A percentile compares a stretch with the other conserved stretches of the same genome.
Conservation (phyloP, 768 basidiomycete species). For the Kwoniella bestiolae region DNA sequence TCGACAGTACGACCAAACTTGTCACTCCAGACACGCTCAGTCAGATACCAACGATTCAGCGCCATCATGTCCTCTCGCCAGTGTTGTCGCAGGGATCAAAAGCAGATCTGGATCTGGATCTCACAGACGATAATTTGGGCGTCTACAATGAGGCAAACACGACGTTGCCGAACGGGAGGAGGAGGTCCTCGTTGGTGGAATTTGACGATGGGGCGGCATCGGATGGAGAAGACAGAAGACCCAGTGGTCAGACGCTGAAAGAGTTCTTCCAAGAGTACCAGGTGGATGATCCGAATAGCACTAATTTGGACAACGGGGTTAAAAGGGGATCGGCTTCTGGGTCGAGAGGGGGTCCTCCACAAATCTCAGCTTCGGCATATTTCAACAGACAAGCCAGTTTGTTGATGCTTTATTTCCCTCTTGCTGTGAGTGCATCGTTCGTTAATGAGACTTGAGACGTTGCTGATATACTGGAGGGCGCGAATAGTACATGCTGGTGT, state of each 20-base stretch:
- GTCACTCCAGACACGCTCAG: neutral
- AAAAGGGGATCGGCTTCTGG: constrained; percentile 13
- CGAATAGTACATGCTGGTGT: constrained; percentile 50
- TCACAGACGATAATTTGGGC: neutral
- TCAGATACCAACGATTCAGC: constrained; percentile 14
- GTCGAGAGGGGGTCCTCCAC: constrained; percentile 14
- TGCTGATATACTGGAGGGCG: neutral
- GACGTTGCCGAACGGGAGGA: neutral
- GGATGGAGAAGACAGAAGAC: constrained; percentile 9
- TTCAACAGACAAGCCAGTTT: constrained; percentile 56
- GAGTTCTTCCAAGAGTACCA: constrained; percentile 53
- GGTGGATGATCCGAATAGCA: constrained; percentile 16
- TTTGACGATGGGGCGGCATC: neutral
- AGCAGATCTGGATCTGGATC: neutral
- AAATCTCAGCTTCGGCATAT: constrained; percentile 52
- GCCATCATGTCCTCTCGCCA: constrained; percentile 18
- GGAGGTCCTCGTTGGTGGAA: constrained; percentile 2
- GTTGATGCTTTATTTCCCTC: constrained; percentile 56
- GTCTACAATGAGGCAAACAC: neutral
- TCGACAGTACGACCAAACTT: constrained; percentile 17
- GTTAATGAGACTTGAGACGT: too few relatives aligned
- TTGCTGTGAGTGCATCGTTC: constrained; percentile 57
- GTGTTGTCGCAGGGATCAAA: constrained; percentile 26
- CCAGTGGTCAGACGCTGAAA: constrained; percentile 38
- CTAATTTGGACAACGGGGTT: too few relatives aligned